A percentile compares a stretch with the other conserved stretches of the same genome.
Conservation (phyloP, 768 basidiomycete genomes). For the Leccinum variicolor region DNA sequence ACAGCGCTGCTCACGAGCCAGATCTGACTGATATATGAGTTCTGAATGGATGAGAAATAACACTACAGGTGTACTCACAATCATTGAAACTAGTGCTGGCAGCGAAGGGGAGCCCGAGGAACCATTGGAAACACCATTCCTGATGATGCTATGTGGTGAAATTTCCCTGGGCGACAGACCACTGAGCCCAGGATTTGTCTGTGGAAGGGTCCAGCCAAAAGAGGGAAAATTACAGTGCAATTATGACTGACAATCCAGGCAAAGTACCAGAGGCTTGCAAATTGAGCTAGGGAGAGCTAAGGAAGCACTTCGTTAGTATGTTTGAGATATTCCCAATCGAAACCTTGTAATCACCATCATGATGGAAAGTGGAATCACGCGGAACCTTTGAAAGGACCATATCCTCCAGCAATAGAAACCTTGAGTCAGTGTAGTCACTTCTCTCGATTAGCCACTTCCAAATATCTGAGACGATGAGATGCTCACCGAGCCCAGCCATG, state of each 20-base stretch:
- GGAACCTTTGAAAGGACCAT: neutral
- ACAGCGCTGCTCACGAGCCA: slow-evolving; percentile 19
- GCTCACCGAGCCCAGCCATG: neutral
- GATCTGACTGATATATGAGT: neutral
- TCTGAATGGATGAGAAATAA: neutral
- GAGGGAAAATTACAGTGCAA: too few relatives aligned
- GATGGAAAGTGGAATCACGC: slow-evolving; percentile 4
- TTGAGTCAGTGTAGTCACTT: slow-evolving; percentile 3
- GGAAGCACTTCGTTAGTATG: neutral
- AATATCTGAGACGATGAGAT: neutral
- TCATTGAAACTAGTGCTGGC: too few relatives aligned
- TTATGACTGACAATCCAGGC: neutral
- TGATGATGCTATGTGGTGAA: too few relatives aligned
- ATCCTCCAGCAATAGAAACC: slow-evolving; percentile 24
- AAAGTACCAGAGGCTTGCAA: slow-evolving; percentile 8
- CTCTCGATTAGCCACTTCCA: neutral
- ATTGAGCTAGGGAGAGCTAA: slow-evolving; percentile 20
- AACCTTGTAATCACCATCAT: slow-evolving; percentile 13
- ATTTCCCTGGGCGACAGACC: too few relatives aligned
- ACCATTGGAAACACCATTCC: too few relatives aligned
- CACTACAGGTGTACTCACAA: too few relatives aligned
- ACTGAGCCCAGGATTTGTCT: too few relatives aligned
- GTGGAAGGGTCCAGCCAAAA: too few relatives aligned
- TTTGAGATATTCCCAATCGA: neutral
- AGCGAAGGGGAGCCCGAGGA: too few relatives aligned